Evolutionary conservation across 805 yeast genomes (phyloP).

Genomic region (Sungouiella thailandica): DNA sequence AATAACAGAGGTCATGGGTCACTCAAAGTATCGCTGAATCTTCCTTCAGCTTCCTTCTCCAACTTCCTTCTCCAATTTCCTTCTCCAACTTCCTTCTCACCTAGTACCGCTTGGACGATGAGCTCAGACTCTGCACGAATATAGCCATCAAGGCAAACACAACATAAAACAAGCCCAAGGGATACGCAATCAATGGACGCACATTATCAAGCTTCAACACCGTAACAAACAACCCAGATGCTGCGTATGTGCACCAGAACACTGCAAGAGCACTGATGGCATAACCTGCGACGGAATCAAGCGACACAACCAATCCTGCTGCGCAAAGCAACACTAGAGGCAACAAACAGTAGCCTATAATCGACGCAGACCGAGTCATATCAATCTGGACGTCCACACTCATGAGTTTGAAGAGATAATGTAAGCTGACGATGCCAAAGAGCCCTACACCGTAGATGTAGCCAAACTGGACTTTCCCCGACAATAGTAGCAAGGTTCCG

Average conservation of each 20-base stretch:
- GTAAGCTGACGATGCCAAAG: slow-evolving; percentile 82
- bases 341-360: slow-evolving; percentile 87
- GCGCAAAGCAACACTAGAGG: slow-evolving; percentile 81
- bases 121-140: slow-evolving; percentile 64
- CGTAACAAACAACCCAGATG: slow-evolving; percentile 88
- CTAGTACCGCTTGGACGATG: too few species aligned
- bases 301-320: slow-evolving; percentile 56
- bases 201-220: slow-evolving; percentile 80
- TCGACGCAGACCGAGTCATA: slow-evolving; percentile 75
- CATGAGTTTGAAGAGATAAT: slow-evolving; percentile 83
- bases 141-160: slow-evolving; percentile 96
- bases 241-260: slow-evolving; percentile 87
- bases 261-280: slow-evolving; percentile 61
- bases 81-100: too few species aligned
- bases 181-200: slow-evolving; percentile 88
- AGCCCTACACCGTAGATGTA: slow-evolving; percentile 95
- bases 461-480: slow-evolving; percentile 95
- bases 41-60: too few species aligned
- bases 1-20: too few species aligned
- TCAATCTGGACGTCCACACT: slow-evolving; percentile 55
- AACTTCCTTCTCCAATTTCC: too few species aligned
- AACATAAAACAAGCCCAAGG: slow-evolving; percentile 83
- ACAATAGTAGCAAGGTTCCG: slow-evolving; percentile 73
- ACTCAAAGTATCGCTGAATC: too few species aligned
- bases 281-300: slow-evolving; percentile 77